Base-by-base conservation (phyloP, 352 stramenopile species). In the Blastocystis sp. region DNA sequence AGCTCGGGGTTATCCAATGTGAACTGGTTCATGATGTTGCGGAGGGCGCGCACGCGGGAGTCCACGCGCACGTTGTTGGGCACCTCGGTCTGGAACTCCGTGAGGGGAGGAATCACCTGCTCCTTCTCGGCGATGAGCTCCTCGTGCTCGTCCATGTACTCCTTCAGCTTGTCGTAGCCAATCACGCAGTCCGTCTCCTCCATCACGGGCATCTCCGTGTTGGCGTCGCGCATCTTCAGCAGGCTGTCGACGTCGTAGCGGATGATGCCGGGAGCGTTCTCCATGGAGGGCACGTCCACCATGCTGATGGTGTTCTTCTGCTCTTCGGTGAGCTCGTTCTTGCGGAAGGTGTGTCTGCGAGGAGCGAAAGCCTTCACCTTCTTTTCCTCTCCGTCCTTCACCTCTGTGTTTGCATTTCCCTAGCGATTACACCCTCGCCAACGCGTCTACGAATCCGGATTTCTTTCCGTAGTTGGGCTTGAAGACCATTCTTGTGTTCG, bases 11-110 rank as follows among this genome's bases (percentile, higher is more conserved):
- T 80, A 6, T 80, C 69, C 69, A 80, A 6, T 9, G 69, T 80
- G 45, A 80, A 80, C 45, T 80, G 69, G 39, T 80, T 80, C 69
- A 80, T 62, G 35, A 80, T 80, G 69, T 80, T 80, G 39, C 69
- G 69, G 29, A 80, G 69, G 50, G 21, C 69, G 35, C 69, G 69
- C n/a, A 80, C 45, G 60, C 69, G 69, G 2, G 69, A 35, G 35
- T 80, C 69, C 19, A 80, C 69, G 13, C 69, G 37, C n/a, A 35
- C 45, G 29, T 21, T 63, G 26, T n/a, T 62, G 13, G 69, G 39
- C 10, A 80, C 69, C 55, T 80, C 69, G 1, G 39, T 62, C 10
- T 29, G 69, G 69, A 80, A 80, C 35, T 62, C 45, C 1, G 69
- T 63, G 29, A 51, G 35, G 35, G 45, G 12, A 37, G 69, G 21